A percentile compares a stretch with the other conserved stretches of the same genome.
These are phyloP conservation scores for Blastocystis sp. DNA, from an alignment of 352 stramenopile species.

Conservation along the genomic window DNA sequence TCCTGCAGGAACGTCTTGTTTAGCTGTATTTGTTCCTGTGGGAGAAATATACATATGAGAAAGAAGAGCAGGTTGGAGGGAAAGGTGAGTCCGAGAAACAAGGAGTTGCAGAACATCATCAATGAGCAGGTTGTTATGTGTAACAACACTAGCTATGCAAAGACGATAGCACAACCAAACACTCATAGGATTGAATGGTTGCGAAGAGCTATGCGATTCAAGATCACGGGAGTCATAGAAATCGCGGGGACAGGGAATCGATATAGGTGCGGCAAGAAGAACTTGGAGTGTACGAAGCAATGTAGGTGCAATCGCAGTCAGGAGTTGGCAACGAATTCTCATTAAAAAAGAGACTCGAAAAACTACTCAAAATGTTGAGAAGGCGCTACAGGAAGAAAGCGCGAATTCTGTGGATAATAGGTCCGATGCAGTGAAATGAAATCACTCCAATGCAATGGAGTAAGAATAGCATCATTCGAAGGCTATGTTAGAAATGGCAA, in stretches of 20 bases:
- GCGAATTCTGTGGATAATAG: background rate
- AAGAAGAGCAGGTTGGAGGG: background rate
- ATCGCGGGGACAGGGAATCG: too few relatives aligned
- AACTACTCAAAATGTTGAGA: too few relatives aligned
- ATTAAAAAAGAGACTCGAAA: too few relatives aligned
- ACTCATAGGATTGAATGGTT: background rate
- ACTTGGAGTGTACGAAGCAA: background rate
- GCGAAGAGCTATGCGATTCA: background rate
- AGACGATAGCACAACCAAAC: background rate
- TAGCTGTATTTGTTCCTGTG: background rate
- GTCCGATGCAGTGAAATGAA: background rate
- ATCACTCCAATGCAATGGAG: background rate
- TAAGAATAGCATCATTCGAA: conserved; percentile 39
- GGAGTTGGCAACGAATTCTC: too few relatives aligned
- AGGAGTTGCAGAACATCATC: conserved; percentile 30
- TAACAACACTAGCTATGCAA: background rate
- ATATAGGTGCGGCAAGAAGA: background rate
- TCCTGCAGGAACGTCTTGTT: background rate
- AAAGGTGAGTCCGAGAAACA: background rate
- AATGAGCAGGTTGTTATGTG: conserved; percentile 42
- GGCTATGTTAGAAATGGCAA: background rate
- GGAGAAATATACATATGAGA: too few relatives aligned
- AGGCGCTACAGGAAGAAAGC: background rate
- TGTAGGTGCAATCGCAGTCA: background rate
- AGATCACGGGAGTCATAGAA: too few relatives aligned